Conservation (phyloP, 1,139 yeast species). For the Geotrichum macrosporum region DNA sequence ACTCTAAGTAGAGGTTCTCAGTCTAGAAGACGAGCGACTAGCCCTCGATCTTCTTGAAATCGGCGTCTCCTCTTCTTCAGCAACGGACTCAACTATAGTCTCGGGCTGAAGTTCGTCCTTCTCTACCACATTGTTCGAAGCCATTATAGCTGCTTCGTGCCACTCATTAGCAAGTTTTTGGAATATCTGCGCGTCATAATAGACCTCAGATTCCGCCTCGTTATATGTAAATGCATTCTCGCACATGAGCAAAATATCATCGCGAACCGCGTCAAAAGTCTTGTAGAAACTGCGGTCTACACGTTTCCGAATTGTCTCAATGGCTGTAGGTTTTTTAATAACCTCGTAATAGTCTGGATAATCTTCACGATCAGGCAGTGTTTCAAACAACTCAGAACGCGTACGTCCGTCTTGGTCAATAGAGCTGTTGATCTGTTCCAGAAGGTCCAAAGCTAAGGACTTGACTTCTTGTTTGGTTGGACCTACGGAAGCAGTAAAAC, state of each 20-base stretch:
- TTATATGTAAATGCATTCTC: slow-evolving; percentile 80
- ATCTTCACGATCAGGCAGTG: slow-evolving; percentile 56
- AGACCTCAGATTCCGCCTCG: slow-evolving; percentile 83
- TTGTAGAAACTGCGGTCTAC: slow-evolving; percentile 49
- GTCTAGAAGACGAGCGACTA: background rate
- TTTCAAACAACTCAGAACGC: slow-evolving; percentile 41
- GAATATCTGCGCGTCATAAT: slow-evolving; percentile 65
- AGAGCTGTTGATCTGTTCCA: slow-evolving; percentile 15
- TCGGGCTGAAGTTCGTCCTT: background rate
- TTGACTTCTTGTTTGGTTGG: slow-evolving; percentile 13
- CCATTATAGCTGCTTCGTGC: too few species aligned
- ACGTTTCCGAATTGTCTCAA: slow-evolving; percentile 54
- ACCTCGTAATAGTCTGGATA: slow-evolving; percentile 87
- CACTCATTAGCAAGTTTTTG: slow-evolving; percentile 38
- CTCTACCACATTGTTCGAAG: too few species aligned
- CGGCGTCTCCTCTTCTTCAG: background rate
- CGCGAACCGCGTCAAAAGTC: slow-evolving; percentile 56
- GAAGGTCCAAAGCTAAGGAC: slow-evolving; percentile 9
- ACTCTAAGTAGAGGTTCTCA: background rate
- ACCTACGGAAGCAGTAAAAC: too few species aligned
- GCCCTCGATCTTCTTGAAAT: background rate
- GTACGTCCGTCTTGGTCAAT: slow-evolving; percentile 33
- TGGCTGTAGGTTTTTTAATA: slow-evolving; percentile 76
- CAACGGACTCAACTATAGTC: slow-evolving; percentile 1
- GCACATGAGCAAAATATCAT: slow-evolving; percentile 74